Evolutionary conservation across 345 rosid species (phyloP).

Genomic region (Physaria fendleri): DNA sequence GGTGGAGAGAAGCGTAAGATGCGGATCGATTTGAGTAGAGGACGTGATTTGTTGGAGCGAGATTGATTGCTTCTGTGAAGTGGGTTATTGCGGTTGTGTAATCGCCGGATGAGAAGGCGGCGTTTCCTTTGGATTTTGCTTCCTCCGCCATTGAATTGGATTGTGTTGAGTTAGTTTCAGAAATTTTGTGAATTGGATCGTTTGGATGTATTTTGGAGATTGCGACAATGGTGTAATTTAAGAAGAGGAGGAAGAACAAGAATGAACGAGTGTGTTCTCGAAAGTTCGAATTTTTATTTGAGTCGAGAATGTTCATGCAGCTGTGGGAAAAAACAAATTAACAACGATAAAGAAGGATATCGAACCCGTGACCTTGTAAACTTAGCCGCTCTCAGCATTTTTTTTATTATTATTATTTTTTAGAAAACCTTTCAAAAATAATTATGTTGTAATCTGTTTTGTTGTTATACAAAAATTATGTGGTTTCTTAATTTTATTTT

Average conservation of each 20-base stretch:
- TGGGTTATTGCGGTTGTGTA: conserved; percentile 58
- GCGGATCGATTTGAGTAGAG: conserved; percentile 96
- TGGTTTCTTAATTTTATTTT: no score
- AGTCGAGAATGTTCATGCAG: conserved; percentile 16
- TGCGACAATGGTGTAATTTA: not conserved
- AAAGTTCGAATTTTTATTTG: not conserved
- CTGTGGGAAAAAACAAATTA: not conserved
- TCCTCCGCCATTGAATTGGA: conserved; percentile 51
- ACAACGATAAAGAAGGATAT: no score
- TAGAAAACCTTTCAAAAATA: no score
- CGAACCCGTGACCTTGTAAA: no score
- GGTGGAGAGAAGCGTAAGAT: conserved; percentile 70
- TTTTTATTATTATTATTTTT: no score
- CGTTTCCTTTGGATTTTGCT: conserved; percentile 86
- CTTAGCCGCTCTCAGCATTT: no score
- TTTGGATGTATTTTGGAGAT: not conserved
- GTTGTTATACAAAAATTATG: no score
- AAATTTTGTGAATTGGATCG: not conserved
- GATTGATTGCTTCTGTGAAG: conserved; percentile 75
- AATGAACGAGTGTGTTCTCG: conserved; percentile 17
- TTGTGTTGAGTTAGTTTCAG: not conserved
- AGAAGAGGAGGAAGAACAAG: not conserved
- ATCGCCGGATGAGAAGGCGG: conserved; percentile 87
- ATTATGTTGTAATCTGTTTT: no score
- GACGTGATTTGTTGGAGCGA: conserved; percentile 70